Evolutionary conservation across 73 alveolate genomes (phyloP).

Genomic region (Uronychia binucleata): DNA sequence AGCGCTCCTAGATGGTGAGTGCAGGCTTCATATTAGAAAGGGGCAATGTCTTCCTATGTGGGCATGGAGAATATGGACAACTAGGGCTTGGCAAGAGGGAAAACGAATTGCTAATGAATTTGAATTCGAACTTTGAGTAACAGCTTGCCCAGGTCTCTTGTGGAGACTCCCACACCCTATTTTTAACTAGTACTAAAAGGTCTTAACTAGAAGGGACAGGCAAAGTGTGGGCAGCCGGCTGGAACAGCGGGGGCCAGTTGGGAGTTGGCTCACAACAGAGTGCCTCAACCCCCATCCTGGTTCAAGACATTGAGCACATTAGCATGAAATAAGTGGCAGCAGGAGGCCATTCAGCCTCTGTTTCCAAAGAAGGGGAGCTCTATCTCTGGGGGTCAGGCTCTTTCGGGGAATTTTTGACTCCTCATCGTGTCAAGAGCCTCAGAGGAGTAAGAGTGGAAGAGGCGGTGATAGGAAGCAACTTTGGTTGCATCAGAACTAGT

Average conservation of each 20-base stretch:
- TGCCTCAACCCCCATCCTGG: constrained; percentile 14
- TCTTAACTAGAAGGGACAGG: constrained; percentile 1
- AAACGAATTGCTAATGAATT: constrained; percentile 10
- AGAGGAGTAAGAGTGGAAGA: constrained; percentile 12
- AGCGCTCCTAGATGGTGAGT: constrained; percentile 15
- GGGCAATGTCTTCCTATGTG: constrained; percentile 47
- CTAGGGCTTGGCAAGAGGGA: constrained; percentile 58
- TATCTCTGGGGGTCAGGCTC: constrained; percentile 60
- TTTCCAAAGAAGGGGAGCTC: constrained; percentile 45
- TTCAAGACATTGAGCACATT: constrained; percentile 50
- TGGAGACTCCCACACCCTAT: constrained; percentile 48
- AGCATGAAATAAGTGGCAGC: constrained; percentile 45
- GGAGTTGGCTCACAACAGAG: constrained; percentile 43
- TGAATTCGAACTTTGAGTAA: constrained; percentile 45
- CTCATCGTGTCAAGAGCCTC: constrained; percentile 34
- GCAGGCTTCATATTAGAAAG: neutral
- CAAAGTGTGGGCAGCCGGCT: neutral
- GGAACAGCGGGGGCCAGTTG: neutral
- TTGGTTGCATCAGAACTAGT: constrained; percentile 29
- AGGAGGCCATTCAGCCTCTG: constrained; percentile 61
- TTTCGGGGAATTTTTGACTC: constrained; percentile 45
- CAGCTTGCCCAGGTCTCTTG: constrained; percentile 42
- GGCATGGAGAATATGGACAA: constrained; percentile 39
- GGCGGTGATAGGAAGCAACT: constrained; percentile 11
- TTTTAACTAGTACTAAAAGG: neutral